phyloP scores from a whole-genome alignment of 805 yeast genomes.

The Maudiozyma serrabonitensis region DNA sequence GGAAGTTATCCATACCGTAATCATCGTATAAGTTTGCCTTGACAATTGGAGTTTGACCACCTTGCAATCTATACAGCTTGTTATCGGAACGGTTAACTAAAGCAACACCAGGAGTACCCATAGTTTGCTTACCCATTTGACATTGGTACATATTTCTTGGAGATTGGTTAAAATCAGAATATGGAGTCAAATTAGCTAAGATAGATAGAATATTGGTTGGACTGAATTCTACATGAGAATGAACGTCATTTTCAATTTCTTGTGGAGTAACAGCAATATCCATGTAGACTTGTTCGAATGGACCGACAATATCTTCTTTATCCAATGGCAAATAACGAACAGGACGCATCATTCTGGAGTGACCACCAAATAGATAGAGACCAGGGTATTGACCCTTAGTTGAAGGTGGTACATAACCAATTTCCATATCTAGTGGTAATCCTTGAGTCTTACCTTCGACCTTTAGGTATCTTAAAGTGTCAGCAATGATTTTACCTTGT shows the following conservation, averaged over 20 bases:
- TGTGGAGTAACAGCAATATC: conserved; percentile 89
- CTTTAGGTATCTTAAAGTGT: conserved; percentile 86
- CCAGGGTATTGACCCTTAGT: conserved; percentile 97
- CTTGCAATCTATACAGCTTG: conserved; percentile 83
- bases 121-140: conserved; percentile 99
- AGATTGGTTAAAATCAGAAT: conserved; percentile 96
- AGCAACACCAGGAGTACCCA: conserved; percentile 99
- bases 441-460: conserved; percentile 60
- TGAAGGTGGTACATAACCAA: conserved; percentile 96
- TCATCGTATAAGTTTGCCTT: conserved; percentile 89
- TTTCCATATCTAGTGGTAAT: conserved; percentile 80
- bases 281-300: conserved; percentile 97
- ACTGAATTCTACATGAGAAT: conserved; percentile 86
- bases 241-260: conserved; percentile 73
- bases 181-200: conserved; percentile 93
- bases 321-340: conserved; percentile 82
- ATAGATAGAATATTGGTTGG: conserved; percentile 94
- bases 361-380: conserved; percentile 80
- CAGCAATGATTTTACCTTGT: conserved; percentile 78
- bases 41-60: conserved; percentile 96
- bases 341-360: conserved; percentile 92
- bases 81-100: conserved; percentile 87
- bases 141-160: conserved; percentile 99
- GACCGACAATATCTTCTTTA: conserved; percentile 83
- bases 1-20: conserved; percentile 96